Evolutionary conservation across 2,329 filamentous ascomycete species (phyloP).

Genomic region (Chaetomiaceae sp.): DNA sequence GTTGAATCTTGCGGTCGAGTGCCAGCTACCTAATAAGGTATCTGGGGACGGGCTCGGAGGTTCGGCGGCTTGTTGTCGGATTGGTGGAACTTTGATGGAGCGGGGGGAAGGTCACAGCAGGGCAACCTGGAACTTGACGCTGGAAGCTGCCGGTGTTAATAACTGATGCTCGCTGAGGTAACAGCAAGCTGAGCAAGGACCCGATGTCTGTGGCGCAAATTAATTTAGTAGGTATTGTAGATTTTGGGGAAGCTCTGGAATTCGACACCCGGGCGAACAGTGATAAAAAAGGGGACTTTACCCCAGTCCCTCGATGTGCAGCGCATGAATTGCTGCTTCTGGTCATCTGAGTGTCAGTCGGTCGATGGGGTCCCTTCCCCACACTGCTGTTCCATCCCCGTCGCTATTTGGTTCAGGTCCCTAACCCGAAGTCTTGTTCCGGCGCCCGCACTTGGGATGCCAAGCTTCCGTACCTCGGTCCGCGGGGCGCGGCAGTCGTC

Average conservation of each 20-base stretch:
- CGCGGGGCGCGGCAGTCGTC: constrained; percentile 7
- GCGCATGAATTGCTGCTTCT: neutral
- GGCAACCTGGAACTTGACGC: no score
- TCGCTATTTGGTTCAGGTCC: neutral
- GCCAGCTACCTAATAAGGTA: neutral
- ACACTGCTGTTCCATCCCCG: neutral
- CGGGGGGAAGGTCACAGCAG: neutral
- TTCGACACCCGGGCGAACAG: neutral
- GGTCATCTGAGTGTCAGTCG: neutral
- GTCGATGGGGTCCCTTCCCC: neutral
- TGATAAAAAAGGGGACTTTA: neutral
- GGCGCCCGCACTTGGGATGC: neutral
- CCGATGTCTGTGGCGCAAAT: no score
- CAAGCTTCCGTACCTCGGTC: constrained; percentile 14
- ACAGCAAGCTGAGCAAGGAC: no score
- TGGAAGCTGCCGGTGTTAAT: neutral
- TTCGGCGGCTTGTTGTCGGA: neutral
- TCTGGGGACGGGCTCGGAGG: neutral
- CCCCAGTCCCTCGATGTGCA: neutral
- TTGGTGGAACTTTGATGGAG: constrained; percentile 10
- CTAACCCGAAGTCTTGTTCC: constrained; percentile 1
- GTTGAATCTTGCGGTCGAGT: neutral
- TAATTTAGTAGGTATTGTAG: no score
- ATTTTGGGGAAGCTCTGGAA: neutral
- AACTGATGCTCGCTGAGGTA: neutral